phyloP scores from a whole-genome alignment of 352 stramenopile genomes.

The Globisporangium lucens region DNA sequence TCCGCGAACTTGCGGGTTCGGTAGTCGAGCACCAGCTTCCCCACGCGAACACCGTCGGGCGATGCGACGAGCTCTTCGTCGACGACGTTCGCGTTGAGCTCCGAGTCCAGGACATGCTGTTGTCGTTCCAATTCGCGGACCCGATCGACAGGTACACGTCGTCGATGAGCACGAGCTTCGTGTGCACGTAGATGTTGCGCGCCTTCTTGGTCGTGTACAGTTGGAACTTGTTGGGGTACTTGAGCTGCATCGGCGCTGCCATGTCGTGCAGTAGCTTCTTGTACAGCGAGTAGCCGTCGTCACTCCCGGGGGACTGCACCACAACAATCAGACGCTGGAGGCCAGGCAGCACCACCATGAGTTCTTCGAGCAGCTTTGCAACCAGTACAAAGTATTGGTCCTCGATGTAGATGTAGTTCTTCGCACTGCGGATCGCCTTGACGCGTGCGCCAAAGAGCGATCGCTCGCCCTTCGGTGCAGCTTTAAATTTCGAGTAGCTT shows the following conservation, averaged over 20 bases:
- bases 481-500: constrained; percentile 34
- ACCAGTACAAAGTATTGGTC: constrained; percentile 60
- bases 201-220: constrained; percentile 41
- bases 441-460: constrained; percentile 42
- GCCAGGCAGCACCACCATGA: constrained; percentile 42
- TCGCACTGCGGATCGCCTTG: constrained; percentile 44
- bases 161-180: constrained; percentile 41
- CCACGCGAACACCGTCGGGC: constrained; percentile 29
- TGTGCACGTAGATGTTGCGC: constrained; percentile 48
- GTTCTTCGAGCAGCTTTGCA: constrained; percentile 30
- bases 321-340: constrained; percentile 50
- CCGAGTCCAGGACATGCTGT: constrained; percentile 55
- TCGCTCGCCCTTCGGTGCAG: constrained; percentile 39
- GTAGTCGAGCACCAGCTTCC: constrained; percentile 37
- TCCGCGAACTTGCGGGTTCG: constrained; percentile 62
- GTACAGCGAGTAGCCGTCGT: constrained; percentile 28
- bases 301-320: constrained; percentile 26
- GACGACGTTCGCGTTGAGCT: constrained; percentile 49
- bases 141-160: constrained; percentile 12
- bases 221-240: constrained; percentile 46
- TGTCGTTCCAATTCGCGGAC: constrained; percentile 66
- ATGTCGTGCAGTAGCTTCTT: constrained; percentile 57
- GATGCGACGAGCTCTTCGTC: constrained; percentile 29
- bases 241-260: constrained; percentile 34
- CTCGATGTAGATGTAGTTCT: constrained; percentile 62